These are phyloP conservation scores for Candida buenavistaensis DNA, from an alignment of 1,139 yeast species.

Conservation along the genomic window DNA sequence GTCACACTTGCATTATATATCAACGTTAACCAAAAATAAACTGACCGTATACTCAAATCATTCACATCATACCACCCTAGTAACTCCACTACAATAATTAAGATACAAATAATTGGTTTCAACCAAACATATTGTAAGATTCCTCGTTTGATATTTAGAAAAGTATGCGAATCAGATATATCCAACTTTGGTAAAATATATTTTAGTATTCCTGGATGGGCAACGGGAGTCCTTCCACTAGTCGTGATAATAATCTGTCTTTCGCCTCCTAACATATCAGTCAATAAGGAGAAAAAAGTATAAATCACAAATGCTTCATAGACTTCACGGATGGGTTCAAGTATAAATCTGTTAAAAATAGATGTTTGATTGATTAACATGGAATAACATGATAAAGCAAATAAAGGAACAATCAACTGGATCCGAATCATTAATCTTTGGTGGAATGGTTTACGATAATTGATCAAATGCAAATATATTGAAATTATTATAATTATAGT, in stretches of 20 bases:
- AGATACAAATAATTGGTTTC: slow-evolving; percentile 73
- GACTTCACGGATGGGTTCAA: slow-evolving; percentile 82
- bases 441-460: slow-evolving; percentile 86
- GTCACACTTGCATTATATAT: slow-evolving; percentile 81
- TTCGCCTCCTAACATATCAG: slow-evolving; percentile 90
- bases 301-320: slow-evolving; percentile 96
- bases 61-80: slow-evolving; percentile 53
- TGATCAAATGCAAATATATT: slow-evolving; percentile 40
- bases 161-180: slow-evolving; percentile 82
- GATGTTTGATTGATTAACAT: slow-evolving; percentile 48
- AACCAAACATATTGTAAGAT: slow-evolving; percentile 94
- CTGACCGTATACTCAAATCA: slow-evolving; percentile 47
- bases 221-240: slow-evolving; percentile 71
- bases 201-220: slow-evolving; percentile 65
- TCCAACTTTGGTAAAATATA: slow-evolving; percentile 60
- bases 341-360: slow-evolving; percentile 38
- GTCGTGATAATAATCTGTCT: slow-evolving; percentile 72
- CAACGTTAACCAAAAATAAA: slow-evolving; percentile 66
- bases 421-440: slow-evolving; percentile 86
- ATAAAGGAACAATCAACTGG: slow-evolving; percentile 62
- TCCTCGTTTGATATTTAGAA: slow-evolving; percentile 77
- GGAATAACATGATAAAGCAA: slow-evolving; percentile 54
- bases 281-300: slow-evolving; percentile 82
- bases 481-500: slow-evolving; percentile 33
- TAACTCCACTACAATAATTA: slow-evolving; percentile 52